Evolutionary conservation across 352 stramenopile species (phyloP), one percentile per base, ranked within the genome.

Genomic region (Peronospora destructor): DNA sequence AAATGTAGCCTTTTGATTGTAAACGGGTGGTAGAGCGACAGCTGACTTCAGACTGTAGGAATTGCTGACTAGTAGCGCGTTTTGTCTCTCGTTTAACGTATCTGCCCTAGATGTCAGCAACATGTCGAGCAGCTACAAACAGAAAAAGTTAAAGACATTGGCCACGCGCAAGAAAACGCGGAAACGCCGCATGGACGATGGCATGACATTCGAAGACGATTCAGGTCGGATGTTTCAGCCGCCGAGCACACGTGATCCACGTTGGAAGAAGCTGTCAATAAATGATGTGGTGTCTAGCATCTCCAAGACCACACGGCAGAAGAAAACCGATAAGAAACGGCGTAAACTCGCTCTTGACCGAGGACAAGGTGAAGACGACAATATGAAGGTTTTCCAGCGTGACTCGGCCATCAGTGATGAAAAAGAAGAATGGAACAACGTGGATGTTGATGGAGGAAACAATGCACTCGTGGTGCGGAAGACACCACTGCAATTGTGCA

Each of bases 81-180:
- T 45, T 14, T 39, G 42, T 38, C 26, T 29, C 14, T 32, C 9
- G 14, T 14, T 7, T 28, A 9, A 3, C 25, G 28, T 36, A 32
- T 25, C 13, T 32, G 12, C 30, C 8, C 6, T 36, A 17, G n/a
- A 11, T 32, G 46, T 13, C 35, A 55, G 4, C 16, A 32, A 13
- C 47, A 89, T 89, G 77, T 85, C 75, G 53, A 89, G 77, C 66
- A 86, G 73, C 71, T 89, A 76, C 61, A 86, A 86, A 71, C 77
- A 89, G 61, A 89, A 89, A 59, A 89, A 89, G 64, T 50, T 84
- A 58, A 85, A 83, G 66, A 89, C 75, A 54, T 62, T 89, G 50
- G 68, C 65, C 35, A 89, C 77, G 59, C 73, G 77, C 39, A 86
- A 86, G 71, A 85, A 85, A 49, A 89, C 77, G 46, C 74, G 71